phyloP scores from a whole-genome alignment of 495 filamentous ascomycete species.

The Penicillium angulare region DNA sequence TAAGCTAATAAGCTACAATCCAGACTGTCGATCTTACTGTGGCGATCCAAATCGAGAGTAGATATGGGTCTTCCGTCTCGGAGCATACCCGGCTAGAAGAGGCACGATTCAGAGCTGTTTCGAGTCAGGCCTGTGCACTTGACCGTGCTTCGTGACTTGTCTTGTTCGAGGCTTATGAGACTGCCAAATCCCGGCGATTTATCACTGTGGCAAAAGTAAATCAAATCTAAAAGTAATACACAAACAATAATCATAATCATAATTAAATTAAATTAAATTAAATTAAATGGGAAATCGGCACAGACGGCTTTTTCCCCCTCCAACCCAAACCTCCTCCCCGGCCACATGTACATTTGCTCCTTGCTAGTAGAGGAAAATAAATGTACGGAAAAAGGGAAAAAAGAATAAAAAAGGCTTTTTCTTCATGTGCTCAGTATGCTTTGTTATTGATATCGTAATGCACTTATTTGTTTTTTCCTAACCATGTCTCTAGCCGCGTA shows the following conservation, averaged over 20 bases:
- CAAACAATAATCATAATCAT: too few species aligned
- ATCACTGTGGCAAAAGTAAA: constrained; percentile 27
- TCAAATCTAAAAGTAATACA: too few species aligned
- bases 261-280: constrained; percentile 12
- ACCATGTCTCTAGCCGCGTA: constrained; percentile 16
- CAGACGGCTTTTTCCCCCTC: constrained; percentile 5
- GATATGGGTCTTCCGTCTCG: constrained; percentile 9
- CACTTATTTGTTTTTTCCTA: constrained; percentile 10
- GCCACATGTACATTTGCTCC: constrained; percentile 14
- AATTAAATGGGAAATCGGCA: constrained; percentile 7
- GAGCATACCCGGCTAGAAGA: constrained; percentile 9
- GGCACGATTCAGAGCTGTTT: background rate
- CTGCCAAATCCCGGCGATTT: constrained; percentile 22
- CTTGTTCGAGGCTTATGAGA: background rate
- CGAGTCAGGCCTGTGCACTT: background rate
- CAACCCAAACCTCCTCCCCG: too few species aligned
- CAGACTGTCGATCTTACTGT: constrained; percentile 14
- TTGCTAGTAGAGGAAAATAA: background rate
- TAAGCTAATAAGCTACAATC: constrained; percentile 17
- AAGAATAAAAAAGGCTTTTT: background rate
- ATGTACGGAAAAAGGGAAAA: background rate
- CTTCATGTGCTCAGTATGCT: constrained; percentile 22
- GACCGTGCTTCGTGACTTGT: constrained; percentile 4
- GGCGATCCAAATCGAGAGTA: background rate
- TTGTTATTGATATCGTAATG: constrained; percentile 2